Percentiles rank a stretch among this genome's conserved stretches.
Evolutionary conservation across 495 filamentous ascomycete species (phyloP).

Genomic region (Trichoderma orchidacearum): DNA sequence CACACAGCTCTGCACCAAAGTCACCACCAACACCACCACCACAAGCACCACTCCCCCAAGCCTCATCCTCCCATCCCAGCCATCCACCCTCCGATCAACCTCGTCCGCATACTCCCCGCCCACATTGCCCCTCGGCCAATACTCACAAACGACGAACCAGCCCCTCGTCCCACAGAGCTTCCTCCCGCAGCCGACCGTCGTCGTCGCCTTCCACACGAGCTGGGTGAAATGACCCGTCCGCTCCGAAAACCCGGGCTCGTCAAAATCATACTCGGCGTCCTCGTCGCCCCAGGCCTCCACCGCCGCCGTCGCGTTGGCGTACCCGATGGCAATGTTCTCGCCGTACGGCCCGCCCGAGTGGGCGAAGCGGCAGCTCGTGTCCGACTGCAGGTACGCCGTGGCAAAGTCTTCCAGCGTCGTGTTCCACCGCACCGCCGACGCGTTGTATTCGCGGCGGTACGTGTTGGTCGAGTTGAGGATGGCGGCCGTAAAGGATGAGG

Average conservation of each 20-base stretch:
- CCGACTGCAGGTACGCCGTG: conserved; percentile 11
- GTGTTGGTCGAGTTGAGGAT: conserved; percentile 54
- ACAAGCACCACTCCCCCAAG: neutral
- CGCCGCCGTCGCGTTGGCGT: conserved; percentile 40
- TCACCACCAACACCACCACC: neutral
- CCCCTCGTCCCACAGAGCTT: conserved; percentile 43
- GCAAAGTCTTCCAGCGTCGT: conserved; percentile 43
- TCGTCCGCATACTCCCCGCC: conserved; percentile 39
- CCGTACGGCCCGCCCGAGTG: conserved; percentile 59
- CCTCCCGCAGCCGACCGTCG: conserved; percentile 53
- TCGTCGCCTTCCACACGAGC: conserved; percentile 66
- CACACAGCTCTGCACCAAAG: neutral
- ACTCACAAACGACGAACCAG: conserved; percentile 75
- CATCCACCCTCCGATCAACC: conserved; percentile 23
- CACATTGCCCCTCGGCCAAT: conserved; percentile 62
- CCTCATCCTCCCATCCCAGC: neutral
- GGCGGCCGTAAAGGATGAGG: conserved; percentile 35
- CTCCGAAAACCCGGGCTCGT: conserved; percentile 38
- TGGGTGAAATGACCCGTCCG: conserved; percentile 77
- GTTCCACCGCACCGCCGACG: conserved; percentile 52
- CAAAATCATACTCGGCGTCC: conserved; percentile 43
- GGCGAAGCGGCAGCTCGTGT: conserved; percentile 38
- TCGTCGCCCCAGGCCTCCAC: conserved; percentile 61
- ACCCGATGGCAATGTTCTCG: conserved; percentile 68
- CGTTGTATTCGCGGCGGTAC: conserved; percentile 53